Conservation (phyloP, 116 monocot genomes). For the Zostera marina region DNA sequence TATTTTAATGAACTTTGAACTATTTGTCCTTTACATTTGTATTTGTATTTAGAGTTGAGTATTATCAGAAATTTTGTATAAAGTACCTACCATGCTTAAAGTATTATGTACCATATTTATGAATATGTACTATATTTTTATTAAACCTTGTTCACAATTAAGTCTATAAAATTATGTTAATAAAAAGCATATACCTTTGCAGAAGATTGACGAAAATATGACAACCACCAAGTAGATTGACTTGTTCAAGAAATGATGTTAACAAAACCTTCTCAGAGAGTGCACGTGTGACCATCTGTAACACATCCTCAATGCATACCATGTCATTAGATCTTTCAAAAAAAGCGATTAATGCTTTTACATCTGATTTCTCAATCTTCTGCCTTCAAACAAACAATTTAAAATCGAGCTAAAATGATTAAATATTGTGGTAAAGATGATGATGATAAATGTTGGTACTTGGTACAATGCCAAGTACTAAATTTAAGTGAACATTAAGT, state of each 20-base stretch:
- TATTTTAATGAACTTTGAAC: too few relatives aligned
- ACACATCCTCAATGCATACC: constrained; percentile 89
- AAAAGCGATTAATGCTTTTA: constrained; percentile 69
- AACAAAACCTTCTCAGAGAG: constrained; percentile 52
- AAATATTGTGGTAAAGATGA: not conserved
- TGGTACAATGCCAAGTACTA: too few relatives aligned
- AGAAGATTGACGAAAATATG: constrained; percentile 78
- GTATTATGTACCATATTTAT: too few relatives aligned
- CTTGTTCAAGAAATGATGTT: constrained; percentile 73
- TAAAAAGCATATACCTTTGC: constrained; percentile 45
- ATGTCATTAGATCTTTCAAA: constrained; percentile 80
- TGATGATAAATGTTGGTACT: not conserved
- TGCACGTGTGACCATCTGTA: constrained; percentile 84
- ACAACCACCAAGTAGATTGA: constrained; percentile 74
- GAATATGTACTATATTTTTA: too few relatives aligned
- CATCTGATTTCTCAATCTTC: constrained; percentile 51
- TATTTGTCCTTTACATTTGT: too few relatives aligned
- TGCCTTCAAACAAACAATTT: constrained; percentile 28
- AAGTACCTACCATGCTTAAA: too few relatives aligned
- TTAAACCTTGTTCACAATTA: not conserved
- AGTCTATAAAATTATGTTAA: not conserved
- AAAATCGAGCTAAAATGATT: not conserved
- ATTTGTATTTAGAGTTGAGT: too few relatives aligned
- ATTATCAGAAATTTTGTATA: too few relatives aligned
- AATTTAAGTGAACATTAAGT: too few relatives aligned